Base-by-base conservation (phyloP, 495 filamentous ascomycete genomes). In the Penicillium desertorum region DNA sequence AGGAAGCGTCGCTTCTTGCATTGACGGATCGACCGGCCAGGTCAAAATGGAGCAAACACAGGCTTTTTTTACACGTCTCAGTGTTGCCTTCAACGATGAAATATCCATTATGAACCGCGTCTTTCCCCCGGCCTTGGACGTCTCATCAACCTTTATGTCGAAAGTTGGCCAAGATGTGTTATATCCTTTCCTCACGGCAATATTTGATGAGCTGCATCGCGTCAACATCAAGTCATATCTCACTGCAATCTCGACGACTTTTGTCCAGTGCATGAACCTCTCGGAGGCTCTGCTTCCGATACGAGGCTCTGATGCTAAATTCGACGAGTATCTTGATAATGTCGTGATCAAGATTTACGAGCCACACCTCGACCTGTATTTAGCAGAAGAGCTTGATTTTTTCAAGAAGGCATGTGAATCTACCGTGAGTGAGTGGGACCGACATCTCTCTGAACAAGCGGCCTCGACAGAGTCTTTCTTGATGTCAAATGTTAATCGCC, bases 401-500 rank as follows among this genome's bases (percentile, higher is more conserved):
- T 96, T 96, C 71, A 88, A 86, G 39, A 79, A 79, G 51, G 77
- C 81, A 49, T 89, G 87, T n/a, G 88, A 91, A 58, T 77, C 77
- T 0, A 85, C 92, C 62, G 92, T 98, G 2, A 79, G 71, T 17
- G 82, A 85, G 10, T 99, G 94, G 94, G 93, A 96, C 70, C 88
- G 88, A 71, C 90, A 93, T 70, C 81, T 96, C 30, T 88, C 88
- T 1, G 94, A 94, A 54, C 89, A 96, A 70, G 92, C 96, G 46
- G 91, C 91, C 32, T 88, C 88, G 5, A 89, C 88, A 16, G 93
- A 98, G 69, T 92, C 90, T 0, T 93, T 95, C 64, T 90, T 91
- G 71, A 96, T 97, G 92, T 89, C 86, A 9, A 96, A 89, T 65
- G 83, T 98, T 66, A 96, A 91, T 59, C 83, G 95, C 27, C 91